A percentile compares a stretch with the other conserved stretches of the same genome.
Evolutionary conservation across 768 basidiomycete species (phyloP).

Genomic region (Auriculariales sp.): DNA sequence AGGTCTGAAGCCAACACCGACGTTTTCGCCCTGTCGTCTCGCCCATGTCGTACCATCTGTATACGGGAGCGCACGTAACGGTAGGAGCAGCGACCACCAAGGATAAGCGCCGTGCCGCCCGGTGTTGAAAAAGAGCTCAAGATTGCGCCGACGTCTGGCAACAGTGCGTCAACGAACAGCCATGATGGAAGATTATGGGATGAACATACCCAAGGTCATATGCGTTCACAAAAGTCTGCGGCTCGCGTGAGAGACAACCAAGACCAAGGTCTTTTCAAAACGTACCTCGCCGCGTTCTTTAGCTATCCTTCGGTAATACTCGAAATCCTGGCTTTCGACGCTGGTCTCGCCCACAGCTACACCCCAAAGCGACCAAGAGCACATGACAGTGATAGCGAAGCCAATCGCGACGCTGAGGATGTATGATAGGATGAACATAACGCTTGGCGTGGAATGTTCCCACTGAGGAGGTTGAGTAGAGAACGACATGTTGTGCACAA

Average conservation of each 20-base stretch:
- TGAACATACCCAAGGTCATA: constrained; percentile 68
- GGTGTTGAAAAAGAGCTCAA: constrained; percentile 78
- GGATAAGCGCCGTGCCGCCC: constrained; percentile 71
- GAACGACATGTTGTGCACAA: constrained; percentile 2
- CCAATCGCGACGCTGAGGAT: constrained; percentile 64
- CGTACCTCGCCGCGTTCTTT: constrained; percentile 53
- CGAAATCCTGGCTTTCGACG: constrained; percentile 82
- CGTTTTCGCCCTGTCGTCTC: constrained; percentile 45
- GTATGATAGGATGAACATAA: constrained; percentile 60
- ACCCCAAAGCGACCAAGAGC: constrained; percentile 57
- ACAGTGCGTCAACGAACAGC: no score
- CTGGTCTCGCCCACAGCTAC: constrained; percentile 67
- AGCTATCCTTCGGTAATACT: constrained; percentile 58
- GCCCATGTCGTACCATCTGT: constrained; percentile 79
- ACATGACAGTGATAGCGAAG: constrained; percentile 60
- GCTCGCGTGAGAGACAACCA: not conserved
- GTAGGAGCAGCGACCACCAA: constrained; percentile 64
- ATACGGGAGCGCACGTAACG: constrained; percentile 63
- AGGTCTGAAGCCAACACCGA: constrained; percentile 45
- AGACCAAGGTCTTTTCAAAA: not conserved
- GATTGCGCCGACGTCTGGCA: constrained; percentile 44
- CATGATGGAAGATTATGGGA: no score
- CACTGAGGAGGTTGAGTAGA: no score
- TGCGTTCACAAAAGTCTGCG: constrained; percentile 73
- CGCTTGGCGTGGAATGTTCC: constrained; percentile 48